phyloP scores from a whole-genome alignment of 176 grass and related monocot species.

The Neostapfia colusana region DNA sequence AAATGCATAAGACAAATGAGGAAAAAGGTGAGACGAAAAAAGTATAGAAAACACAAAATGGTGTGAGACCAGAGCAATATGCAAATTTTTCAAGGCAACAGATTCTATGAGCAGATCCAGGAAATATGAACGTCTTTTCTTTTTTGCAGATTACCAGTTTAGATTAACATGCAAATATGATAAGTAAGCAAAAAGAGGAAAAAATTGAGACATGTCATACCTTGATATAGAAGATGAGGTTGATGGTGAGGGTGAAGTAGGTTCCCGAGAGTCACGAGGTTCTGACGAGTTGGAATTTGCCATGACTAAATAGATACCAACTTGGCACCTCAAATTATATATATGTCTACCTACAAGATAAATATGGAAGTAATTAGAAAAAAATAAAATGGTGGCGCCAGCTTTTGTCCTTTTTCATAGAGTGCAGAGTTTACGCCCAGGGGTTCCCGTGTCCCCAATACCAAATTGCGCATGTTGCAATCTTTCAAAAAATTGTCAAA shows the following conservation, averaged over 20 bases:
- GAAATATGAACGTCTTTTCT: not conserved
- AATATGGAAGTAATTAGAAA: conserved; percentile 27
- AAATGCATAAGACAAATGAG: not conserved
- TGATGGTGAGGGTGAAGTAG: conserved; percentile 62
- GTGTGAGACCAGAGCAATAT: conserved; percentile 3
- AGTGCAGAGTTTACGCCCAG: too few relatives aligned
- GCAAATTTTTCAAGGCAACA: conserved; percentile 27
- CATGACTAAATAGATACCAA: conserved; percentile 52
- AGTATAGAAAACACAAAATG: conserved; percentile 33
- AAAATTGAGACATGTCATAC: conserved; percentile 44
- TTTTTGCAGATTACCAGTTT: conserved; percentile 2
- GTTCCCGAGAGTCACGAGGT: conserved; percentile 34
- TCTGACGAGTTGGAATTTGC: conserved; percentile 39
- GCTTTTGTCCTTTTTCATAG: not conserved
- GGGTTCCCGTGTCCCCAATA: too few relatives aligned
- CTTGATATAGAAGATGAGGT: conserved; percentile 75
- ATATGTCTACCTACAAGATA: conserved; percentile 37
- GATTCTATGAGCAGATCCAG: not conserved
- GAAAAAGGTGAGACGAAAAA: not conserved
- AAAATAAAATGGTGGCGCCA: conserved; percentile 27
- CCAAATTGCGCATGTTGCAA: too few relatives aligned
- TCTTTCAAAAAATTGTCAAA: too few relatives aligned
- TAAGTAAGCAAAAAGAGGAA: not conserved
- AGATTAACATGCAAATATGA: not conserved
- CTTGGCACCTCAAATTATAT: conserved; percentile 30